These are phyloP conservation scores for Agapanthus africanus DNA, from an alignment of 106 monocot genomes.

Conservation along the genomic window DNA sequence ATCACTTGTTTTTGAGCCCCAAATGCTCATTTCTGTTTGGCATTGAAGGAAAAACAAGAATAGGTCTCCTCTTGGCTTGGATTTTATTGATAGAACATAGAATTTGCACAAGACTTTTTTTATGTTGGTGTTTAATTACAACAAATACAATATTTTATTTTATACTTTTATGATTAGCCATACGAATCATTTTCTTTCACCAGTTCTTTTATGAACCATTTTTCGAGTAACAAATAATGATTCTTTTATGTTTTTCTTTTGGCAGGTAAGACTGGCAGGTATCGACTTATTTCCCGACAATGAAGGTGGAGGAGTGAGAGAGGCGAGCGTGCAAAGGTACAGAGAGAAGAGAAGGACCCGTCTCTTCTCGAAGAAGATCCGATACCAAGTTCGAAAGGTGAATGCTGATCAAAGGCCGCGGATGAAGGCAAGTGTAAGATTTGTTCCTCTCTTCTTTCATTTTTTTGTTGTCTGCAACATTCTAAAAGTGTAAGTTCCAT, in stretches of 20 bases:
- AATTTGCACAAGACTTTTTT: not conserved
- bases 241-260: not conserved
- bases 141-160: too few species aligned
- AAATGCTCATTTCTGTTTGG: slow-evolving; percentile 1
- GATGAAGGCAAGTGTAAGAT: slow-evolving; percentile 74
- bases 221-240: not conserved
- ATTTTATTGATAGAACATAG: not conserved
- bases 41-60: not conserved
- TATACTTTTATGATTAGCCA: too few species aligned
- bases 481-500: not conserved
- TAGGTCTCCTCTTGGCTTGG: not conserved
- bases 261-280: slow-evolving; percentile 46
- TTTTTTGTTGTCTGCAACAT: too few species aligned
- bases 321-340: slow-evolving; percentile 58
- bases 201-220: too few species aligned
- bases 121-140: not conserved
- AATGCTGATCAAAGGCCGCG: slow-evolving; percentile 69
- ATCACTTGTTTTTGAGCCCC: not conserved
- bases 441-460: not conserved
- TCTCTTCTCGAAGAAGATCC: slow-evolving; percentile 74
- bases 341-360: slow-evolving; percentile 74
- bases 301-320: slow-evolving; percentile 27
- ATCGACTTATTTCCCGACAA: slow-evolving; percentile 44
- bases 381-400: slow-evolving; percentile 78
- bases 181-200: too few species aligned